Conservation (phyloP, 2,329 filamentous ascomycete species). For the Colletotrichum incanum region DNA sequence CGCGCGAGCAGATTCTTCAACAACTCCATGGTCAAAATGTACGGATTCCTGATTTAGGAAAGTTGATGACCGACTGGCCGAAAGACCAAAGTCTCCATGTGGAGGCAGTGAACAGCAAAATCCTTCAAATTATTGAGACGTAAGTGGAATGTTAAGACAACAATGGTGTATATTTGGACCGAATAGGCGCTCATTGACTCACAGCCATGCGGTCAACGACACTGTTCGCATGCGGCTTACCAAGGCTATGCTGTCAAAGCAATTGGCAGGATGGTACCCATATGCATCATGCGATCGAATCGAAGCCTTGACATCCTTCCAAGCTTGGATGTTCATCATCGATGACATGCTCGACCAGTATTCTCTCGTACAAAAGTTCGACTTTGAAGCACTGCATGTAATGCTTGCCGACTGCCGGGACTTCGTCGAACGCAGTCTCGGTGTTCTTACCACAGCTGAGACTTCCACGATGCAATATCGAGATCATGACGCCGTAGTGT, state of each 20-base stretch:
- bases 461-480: neutral
- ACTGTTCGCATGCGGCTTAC: conserved; percentile 32
- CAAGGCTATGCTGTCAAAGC: conserved; percentile 35
- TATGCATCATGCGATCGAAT: conserved; percentile 29
- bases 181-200: neutral
- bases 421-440: conserved; percentile 33
- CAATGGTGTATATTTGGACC: too few relatives aligned
- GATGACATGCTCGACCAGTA: conserved; percentile 39
- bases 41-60: conserved; percentile 22
- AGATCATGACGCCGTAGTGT: conserved; percentile 28
- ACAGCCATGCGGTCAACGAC: conserved; percentile 29
- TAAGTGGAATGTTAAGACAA: neutral
- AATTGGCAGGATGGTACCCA: conserved; percentile 33
- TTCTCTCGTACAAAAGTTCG: conserved; percentile 7
- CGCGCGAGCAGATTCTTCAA: conserved; percentile 22
- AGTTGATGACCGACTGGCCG: conserved; percentile 29
- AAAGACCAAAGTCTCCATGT: conserved; percentile 19
- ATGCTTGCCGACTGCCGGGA: conserved; percentile 29
- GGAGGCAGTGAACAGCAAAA: conserved; percentile 22
- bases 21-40: conserved; percentile 35
- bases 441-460: neutral
- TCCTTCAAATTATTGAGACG: conserved; percentile 29
- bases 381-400: conserved; percentile 18
- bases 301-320: conserved; percentile 35
- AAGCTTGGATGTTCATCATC: conserved; percentile 36